Conservation (phyloP, 495 filamentous ascomycete genomes). For the Talaromyces stipitatus region DNA sequence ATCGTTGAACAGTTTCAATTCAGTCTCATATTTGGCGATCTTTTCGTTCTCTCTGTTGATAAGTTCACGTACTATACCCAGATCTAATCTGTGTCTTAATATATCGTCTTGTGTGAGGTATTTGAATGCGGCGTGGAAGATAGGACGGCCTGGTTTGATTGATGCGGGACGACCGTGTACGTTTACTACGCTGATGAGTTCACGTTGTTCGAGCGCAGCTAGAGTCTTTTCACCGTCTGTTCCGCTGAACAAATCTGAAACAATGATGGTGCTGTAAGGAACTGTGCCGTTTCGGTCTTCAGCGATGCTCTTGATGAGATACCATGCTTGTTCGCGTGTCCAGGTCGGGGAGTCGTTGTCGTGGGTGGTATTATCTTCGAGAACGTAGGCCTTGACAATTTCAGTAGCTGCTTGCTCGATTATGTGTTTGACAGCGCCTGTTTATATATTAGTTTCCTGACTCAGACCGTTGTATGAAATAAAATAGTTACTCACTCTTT, state of each 20-base stretch:
- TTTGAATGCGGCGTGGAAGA: slow-evolving; percentile 78
- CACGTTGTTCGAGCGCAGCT: slow-evolving; percentile 74
- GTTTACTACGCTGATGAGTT: slow-evolving; percentile 75
- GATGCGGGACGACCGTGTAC: slow-evolving; percentile 64
- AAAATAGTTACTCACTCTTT: slow-evolving; percentile 29
- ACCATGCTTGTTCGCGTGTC: slow-evolving; percentile 83
- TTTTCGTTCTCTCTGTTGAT: slow-evolving; percentile 62
- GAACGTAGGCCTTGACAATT: slow-evolving; percentile 86
- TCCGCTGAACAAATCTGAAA: slow-evolving; percentile 61
- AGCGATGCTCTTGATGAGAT: slow-evolving; percentile 69
- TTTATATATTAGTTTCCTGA: slow-evolving; percentile 12
- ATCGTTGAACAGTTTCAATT: slow-evolving; percentile 56
- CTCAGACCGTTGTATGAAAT: background rate
- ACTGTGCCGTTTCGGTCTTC: slow-evolving; percentile 43
- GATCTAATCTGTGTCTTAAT: slow-evolving; percentile 65
- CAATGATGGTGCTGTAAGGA: slow-evolving; percentile 75
- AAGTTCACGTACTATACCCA: slow-evolving; percentile 57
- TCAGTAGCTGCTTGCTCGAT: slow-evolving; percentile 81
- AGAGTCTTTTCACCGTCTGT: slow-evolving; percentile 59
- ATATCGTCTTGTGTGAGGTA: slow-evolving; percentile 63
- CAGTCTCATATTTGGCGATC: slow-evolving; percentile 73
- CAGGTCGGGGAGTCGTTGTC: slow-evolving; percentile 45
- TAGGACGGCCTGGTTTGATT: slow-evolving; percentile 77
- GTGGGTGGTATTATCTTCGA: slow-evolving; percentile 40
- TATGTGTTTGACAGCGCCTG: slow-evolving; percentile 79